Evolutionary conservation across 768 basidiomycete genomes (phyloP).

Genomic region (Agaricus subrufescens): DNA sequence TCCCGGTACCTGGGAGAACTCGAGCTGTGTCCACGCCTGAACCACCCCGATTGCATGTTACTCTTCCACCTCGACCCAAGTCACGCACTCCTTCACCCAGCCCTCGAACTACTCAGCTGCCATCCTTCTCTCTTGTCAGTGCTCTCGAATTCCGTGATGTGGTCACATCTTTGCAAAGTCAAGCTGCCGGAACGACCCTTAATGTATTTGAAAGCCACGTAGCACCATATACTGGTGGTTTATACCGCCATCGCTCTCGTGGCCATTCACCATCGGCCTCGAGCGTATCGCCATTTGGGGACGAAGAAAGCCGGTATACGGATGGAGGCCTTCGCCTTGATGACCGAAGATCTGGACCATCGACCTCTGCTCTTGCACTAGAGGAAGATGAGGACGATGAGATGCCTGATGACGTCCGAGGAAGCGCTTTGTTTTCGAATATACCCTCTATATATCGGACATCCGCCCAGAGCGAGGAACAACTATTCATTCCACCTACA

Average conservation of each 20-base stretch:
- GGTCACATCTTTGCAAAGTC: constrained; percentile 70
- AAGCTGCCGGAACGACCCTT: constrained; percentile 57
- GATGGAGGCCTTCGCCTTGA: constrained; percentile 19
- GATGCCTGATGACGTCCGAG: constrained; percentile 8
- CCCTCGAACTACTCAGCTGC: constrained; percentile 47
- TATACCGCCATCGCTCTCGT: constrained; percentile 46
- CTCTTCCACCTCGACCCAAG: constrained; percentile 34
- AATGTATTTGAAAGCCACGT: constrained; percentile 60
- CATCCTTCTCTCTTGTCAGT: constrained; percentile 87
- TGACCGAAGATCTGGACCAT: not conserved
- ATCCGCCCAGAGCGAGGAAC: constrained; percentile 43
- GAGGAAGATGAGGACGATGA: not conserved
- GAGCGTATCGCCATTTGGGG: constrained; percentile 16
- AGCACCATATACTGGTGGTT: constrained; percentile 73
- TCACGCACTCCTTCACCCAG: constrained; percentile 51
- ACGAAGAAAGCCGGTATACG: constrained; percentile 19
- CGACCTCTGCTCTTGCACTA: not conserved
- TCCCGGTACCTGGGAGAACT: constrained; percentile 29
- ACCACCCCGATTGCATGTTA: constrained; percentile 31
- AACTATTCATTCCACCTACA: constrained; percentile 35
- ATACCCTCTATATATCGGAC: constrained; percentile 57
- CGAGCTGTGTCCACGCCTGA: constrained; percentile 37
- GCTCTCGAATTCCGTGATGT: constrained; percentile 96
- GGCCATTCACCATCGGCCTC: constrained; percentile 13
- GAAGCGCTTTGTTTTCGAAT: constrained; percentile 16